A percentile compares a stretch with the other conserved stretches of the same genome.
Conservation (phyloP, 768 basidiomycete genomes). For the Plicaturopsis crispa region DNA sequence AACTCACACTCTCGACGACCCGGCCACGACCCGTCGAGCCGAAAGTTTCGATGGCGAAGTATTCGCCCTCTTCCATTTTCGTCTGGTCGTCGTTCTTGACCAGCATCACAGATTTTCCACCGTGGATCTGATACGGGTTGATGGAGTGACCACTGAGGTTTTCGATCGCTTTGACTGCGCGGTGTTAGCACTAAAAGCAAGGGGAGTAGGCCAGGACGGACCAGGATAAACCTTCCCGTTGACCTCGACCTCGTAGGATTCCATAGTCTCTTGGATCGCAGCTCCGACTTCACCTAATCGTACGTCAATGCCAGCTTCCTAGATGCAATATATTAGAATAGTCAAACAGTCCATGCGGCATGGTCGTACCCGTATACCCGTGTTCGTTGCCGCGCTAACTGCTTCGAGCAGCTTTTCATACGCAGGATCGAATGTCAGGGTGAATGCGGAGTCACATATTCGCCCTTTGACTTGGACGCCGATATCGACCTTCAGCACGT, state of each 20-base stretch:
- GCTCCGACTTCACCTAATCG: slow-evolving; percentile 89
- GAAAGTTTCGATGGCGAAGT: slow-evolving; percentile 98
- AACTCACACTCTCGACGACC: slow-evolving; percentile 70
- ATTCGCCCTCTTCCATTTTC: slow-evolving; percentile 99
- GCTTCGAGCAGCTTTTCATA: slow-evolving; percentile 88
- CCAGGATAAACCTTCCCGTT: slow-evolving; percentile 77
- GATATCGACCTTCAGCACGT: slow-evolving; percentile 95
- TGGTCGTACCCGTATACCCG: slow-evolving; percentile 66
- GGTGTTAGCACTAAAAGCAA: slow-evolving; percentile 1
- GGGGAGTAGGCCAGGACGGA: slow-evolving; percentile 21
- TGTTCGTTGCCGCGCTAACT: slow-evolving; percentile 90
- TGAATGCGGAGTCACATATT: slow-evolving; percentile 95
- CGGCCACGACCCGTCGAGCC: slow-evolving; percentile 92
- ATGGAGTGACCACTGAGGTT: slow-evolving; percentile 96
- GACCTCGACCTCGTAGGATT: slow-evolving; percentile 96
- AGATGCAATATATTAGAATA: slow-evolving; percentile 4
- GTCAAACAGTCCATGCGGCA: slow-evolving; percentile 3
- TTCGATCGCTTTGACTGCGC: slow-evolving; percentile 81
- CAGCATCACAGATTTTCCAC: slow-evolving; percentile 85
- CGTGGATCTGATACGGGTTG: slow-evolving; percentile 85
- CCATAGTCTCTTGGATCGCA: slow-evolving; percentile 97
- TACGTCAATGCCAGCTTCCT: slow-evolving; percentile 97
- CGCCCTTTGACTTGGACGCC: slow-evolving; percentile 97
- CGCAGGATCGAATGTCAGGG: slow-evolving; percentile 79
- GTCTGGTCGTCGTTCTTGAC: slow-evolving; percentile 86